These are phyloP conservation scores for Cryptococcus sp. DNA, from an alignment of 1,284 basidiomycete species.

Conservation along the genomic window DNA sequence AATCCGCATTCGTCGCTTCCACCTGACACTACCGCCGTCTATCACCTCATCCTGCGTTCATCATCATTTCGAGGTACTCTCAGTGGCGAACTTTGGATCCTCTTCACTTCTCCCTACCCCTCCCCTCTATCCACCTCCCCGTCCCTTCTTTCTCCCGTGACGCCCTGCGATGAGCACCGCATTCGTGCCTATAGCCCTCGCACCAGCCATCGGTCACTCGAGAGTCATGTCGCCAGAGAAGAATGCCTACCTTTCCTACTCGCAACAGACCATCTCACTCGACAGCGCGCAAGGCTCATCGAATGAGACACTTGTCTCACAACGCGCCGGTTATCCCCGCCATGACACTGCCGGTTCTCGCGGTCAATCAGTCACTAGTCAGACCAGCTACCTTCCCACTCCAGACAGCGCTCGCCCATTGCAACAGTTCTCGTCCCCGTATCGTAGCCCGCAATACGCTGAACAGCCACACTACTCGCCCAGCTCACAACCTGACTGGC, in stretches of 20 bases:
- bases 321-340: slow-evolving; percentile 2
- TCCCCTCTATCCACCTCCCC: slow-evolving; percentile 2
- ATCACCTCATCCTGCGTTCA: no score
- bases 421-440: slow-evolving; percentile 1
- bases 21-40: no score
- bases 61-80: no score
- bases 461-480: slow-evolving; percentile 6
- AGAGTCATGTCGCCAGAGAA: slow-evolving; percentile 1
- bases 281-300: neutral
- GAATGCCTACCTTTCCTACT: neutral
- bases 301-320: slow-evolving; percentile 2
- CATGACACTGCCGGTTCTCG: neutral
- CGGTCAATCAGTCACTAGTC: neutral
- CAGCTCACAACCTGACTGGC: slow-evolving; percentile 10
- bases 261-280: neutral
- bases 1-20: no score
- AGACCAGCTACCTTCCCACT: neutral
- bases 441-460: neutral
- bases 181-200: slow-evolving; percentile 13
- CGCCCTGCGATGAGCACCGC: slow-evolving; percentile 9
- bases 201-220: slow-evolving; percentile 11
- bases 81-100: no score
- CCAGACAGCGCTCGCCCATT: slow-evolving; percentile 2
- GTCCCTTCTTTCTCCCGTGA: no score
- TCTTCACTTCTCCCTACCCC: neutral